Percentiles rank a stretch among this genome's conserved stretches.
Conservation (phyloP, 345 rosid genomes). For the Melaleuca quinquenervia region DNA sequence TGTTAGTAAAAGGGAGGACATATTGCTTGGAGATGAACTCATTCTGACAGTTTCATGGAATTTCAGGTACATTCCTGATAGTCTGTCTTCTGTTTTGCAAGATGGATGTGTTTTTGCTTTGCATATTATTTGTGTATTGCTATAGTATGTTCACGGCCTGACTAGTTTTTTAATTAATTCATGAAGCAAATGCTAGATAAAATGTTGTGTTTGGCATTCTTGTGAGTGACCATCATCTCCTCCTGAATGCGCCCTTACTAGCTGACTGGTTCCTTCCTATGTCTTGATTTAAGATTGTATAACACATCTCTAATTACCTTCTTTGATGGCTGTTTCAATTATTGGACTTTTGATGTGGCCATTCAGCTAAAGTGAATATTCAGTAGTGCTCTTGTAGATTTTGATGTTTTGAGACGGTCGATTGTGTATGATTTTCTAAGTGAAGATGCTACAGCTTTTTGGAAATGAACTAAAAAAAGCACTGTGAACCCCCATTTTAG, state of each 20-base stretch:
- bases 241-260: background rate
- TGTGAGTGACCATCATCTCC: background rate
- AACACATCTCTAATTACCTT: background rate
- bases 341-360: background rate
- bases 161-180: background rate
- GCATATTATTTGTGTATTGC: background rate
- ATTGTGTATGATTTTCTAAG: background rate
- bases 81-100: background rate
- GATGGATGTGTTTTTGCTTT: background rate
- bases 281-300: background rate
- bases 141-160: background rate
- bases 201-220: background rate
- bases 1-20: slow-evolving; percentile 84
- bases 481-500: background rate
- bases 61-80: background rate
- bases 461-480: background rate
- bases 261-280: background rate
- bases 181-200: background rate
- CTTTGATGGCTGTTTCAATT: background rate
- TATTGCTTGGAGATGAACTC: slow-evolving; percentile 99
- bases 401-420: background rate
- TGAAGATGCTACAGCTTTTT: background rate
- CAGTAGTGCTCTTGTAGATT: slow-evolving; percentile 4
- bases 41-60: slow-evolving; percentile 37
- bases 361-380: background rate